Percentiles rank a stretch among this genome's conserved stretches.
Conservation (phyloP, 331 rosid genomes). For the Ulmus americana region DNA sequence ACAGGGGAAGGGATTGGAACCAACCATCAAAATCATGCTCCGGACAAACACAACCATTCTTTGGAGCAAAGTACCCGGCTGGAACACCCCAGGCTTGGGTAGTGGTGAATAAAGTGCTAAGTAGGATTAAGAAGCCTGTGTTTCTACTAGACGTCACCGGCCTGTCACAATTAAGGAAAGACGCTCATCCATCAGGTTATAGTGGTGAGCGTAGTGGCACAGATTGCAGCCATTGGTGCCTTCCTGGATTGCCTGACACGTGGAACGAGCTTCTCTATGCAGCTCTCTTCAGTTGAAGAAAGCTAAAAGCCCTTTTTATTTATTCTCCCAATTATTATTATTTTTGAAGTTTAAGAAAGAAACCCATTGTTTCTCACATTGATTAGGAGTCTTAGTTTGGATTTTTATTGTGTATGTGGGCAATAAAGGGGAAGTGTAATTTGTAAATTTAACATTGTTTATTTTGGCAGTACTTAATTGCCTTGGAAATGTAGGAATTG, state of each 20-base stretch:
- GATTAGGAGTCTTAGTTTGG: constrained; percentile 21
- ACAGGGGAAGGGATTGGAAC: constrained; percentile 87
- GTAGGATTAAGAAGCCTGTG: constrained; percentile 67
- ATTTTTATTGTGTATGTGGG: constrained; percentile 29
- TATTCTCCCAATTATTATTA: neutral
- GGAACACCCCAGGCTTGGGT: constrained; percentile 87
- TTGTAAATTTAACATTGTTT: constrained; percentile 2
- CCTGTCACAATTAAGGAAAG: constrained; percentile 70
- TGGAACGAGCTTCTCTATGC: constrained; percentile 88
- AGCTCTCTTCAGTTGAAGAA: constrained; percentile 43
- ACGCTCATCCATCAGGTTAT: constrained; percentile 77
- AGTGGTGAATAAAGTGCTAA: constrained; percentile 73
- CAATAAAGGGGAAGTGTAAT: constrained; percentile 31
- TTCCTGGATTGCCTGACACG: constrained; percentile 91
- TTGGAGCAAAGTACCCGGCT: constrained; percentile 63
- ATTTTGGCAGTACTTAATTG: constrained; percentile 25
- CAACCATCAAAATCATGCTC: constrained; percentile 70
- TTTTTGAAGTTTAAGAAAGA: constrained; percentile 13
- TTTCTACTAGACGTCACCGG: constrained; percentile 64
- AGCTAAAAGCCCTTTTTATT: neutral
- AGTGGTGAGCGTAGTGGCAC: constrained; percentile 47
- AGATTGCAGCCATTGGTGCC: constrained; percentile 98
- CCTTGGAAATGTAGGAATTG: neutral
- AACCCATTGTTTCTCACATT: constrained; percentile 37
- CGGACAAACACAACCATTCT: constrained; percentile 55